Evolutionary conservation across 169 alveolate genomes (phyloP).

Genomic region (Babesia caballi): DNA sequence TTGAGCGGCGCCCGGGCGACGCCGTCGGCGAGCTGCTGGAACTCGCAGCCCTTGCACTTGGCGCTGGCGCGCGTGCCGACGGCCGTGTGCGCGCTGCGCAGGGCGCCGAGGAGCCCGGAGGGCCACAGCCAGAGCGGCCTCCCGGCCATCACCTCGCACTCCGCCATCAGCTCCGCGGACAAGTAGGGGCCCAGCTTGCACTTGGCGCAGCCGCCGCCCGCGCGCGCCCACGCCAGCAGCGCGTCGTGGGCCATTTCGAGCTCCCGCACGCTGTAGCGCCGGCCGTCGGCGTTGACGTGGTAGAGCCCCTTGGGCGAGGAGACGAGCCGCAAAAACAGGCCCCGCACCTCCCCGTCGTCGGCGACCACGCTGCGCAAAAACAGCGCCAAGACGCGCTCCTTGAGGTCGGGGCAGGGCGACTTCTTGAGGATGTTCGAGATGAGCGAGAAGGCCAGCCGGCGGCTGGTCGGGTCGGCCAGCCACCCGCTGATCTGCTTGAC

Average conservation of each 20-base stretch:
- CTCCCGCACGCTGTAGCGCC: slow-evolving; percentile 17
- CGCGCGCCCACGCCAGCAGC: slow-evolving; percentile 2
- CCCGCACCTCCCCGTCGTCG: slow-evolving; percentile 8
- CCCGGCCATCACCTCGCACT: slow-evolving; percentile 8
- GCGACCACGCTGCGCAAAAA: slow-evolving; percentile 13
- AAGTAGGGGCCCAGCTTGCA: slow-evolving; percentile 6
- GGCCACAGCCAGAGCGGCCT: slow-evolving; percentile 70
- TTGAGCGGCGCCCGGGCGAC: neutral
- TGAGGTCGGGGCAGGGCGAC: slow-evolving; percentile 19
- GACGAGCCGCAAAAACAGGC: slow-evolving; percentile 35
- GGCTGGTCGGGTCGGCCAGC: slow-evolving; percentile 23
- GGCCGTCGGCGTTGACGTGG: slow-evolving; percentile 3
- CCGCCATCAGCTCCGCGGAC: neutral
- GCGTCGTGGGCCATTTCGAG: slow-evolving; percentile 28
- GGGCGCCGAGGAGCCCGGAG: slow-evolving; percentile 2
- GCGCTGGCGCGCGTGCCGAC: neutral
- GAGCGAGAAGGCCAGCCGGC: slow-evolving; percentile 46
- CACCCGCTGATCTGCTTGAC: slow-evolving; percentile 24
- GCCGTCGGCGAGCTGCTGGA: neutral
- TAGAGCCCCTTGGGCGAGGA: slow-evolving; percentile 62
- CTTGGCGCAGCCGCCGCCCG: slow-evolving; percentile 11
- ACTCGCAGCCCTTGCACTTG: slow-evolving; percentile 15
- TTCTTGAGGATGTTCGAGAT: slow-evolving; percentile 49
- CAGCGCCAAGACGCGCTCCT: slow-evolving; percentile 14
- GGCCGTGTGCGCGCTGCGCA: neutral